These are phyloP conservation scores for Carex parvula DNA, from an alignment of 176 grass and related monocot species.

Conservation along the genomic window DNA sequence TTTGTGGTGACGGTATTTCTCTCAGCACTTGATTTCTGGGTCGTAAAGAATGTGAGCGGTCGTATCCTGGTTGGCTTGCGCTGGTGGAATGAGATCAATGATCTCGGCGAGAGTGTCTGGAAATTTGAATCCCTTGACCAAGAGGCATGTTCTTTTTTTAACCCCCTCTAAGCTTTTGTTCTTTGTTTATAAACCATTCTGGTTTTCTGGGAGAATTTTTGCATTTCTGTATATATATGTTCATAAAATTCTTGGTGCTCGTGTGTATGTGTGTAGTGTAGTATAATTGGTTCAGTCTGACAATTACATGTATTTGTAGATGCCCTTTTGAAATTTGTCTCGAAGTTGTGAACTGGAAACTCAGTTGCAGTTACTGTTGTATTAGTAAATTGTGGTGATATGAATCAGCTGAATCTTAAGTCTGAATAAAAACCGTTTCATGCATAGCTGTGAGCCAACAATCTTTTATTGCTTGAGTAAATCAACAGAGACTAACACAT, in stretches of 20 bases:
- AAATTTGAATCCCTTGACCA: slow-evolving; percentile 92
- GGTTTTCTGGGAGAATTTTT: neutral
- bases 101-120: slow-evolving; percentile 82
- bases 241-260: neutral
- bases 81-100: slow-evolving; percentile 99
- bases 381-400: neutral
- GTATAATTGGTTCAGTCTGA: slow-evolving; percentile 1
- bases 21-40: slow-evolving; percentile 96
- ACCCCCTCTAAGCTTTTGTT: neutral
- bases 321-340: neutral
- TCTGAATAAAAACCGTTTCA: neutral
- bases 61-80: slow-evolving; percentile 92
- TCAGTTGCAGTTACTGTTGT: neutral
- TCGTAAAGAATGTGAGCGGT: slow-evolving; percentile 94
- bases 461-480: neutral
- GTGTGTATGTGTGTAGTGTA: neutral
- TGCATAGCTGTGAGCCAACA: neutral
- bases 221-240: neutral
- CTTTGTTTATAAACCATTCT: neutral
- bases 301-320: neutral
- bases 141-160: slow-evolving; percentile 48
- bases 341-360: neutral
- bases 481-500: neutral
- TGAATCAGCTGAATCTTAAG: neutral
- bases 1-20: slow-evolving; percentile 96